These are phyloP conservation scores for Verticillium isaacii DNA, from an alignment of 2,329 filamentous ascomycete species.

Conservation along the genomic window DNA sequence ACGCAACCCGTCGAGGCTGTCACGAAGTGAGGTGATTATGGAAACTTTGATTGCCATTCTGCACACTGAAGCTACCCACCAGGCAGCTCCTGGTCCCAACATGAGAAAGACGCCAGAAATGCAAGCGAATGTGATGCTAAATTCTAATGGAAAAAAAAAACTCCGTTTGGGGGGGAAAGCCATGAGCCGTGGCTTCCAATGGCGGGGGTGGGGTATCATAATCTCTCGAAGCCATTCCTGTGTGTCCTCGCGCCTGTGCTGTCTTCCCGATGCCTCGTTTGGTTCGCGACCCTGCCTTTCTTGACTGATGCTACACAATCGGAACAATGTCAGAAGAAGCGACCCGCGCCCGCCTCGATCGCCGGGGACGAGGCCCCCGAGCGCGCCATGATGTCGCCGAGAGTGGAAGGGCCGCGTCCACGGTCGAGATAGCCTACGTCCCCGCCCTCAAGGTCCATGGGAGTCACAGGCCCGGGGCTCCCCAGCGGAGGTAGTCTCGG, in stretches of 20 bases:
- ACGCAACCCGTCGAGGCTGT: too few species aligned
- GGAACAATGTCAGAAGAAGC: slow-evolving; percentile 14
- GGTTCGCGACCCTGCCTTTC: background rate
- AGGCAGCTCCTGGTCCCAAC: background rate
- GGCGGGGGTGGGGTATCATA: slow-evolving; percentile 11
- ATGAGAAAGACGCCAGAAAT: background rate
- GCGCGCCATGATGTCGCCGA: slow-evolving; percentile 22
- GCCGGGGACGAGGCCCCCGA: slow-evolving; percentile 25
- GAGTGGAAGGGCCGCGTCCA: slow-evolving; percentile 14
- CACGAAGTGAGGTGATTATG: too few species aligned
- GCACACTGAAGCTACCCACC: too few species aligned
- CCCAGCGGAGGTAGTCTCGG: slow-evolving; percentile 48
- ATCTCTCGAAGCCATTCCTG: background rate
- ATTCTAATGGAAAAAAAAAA: background rate
- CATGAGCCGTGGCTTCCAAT: background rate
- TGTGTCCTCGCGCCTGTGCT: background rate
- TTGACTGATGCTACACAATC: background rate
- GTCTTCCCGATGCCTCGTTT: background rate
- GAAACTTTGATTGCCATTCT: too few species aligned
- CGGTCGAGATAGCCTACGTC: slow-evolving; percentile 32
- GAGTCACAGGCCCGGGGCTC: slow-evolving; percentile 57
- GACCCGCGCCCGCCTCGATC: slow-evolving; percentile 23
- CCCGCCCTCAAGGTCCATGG: slow-evolving; percentile 46
- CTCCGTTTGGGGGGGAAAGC: background rate
- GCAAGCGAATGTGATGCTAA: background rate